Conservation (phyloP, 345 rosid genomes). For the Tarenaya hassleriana region DNA sequence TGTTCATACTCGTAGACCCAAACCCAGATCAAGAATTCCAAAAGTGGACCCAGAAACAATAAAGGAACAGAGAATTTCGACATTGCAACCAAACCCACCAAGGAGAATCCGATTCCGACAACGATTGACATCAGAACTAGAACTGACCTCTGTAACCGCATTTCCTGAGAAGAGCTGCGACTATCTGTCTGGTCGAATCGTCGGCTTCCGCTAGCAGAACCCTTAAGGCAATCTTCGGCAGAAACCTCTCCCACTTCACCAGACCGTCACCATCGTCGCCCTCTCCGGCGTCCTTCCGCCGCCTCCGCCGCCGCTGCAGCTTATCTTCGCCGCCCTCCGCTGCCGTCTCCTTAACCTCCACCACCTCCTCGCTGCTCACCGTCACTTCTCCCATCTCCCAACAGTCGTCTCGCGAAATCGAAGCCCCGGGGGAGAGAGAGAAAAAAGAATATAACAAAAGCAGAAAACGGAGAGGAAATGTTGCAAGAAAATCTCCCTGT, state of each 20-base stretch:
- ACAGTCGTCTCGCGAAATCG: neutral
- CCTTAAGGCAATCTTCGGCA: slow-evolving; percentile 57
- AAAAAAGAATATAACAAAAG: neutral
- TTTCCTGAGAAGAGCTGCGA: slow-evolving; percentile 79
- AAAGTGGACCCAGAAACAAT: slow-evolving; percentile 9
- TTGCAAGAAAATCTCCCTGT: slow-evolving; percentile 9
- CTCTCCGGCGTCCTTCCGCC: slow-evolving; percentile 23
- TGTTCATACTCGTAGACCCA: neutral
- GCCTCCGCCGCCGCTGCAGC: slow-evolving; percentile 24
- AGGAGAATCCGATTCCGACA: neutral
- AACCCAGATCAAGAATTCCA: neutral
- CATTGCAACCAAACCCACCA: neutral
- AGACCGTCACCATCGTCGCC: slow-evolving; percentile 29
- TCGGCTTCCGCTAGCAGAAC: slow-evolving; percentile 90
- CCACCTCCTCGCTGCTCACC: slow-evolving; percentile 36
- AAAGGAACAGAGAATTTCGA: neutral
- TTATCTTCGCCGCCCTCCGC: slow-evolving; percentile 16
- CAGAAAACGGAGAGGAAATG: slow-evolving; percentile 10
- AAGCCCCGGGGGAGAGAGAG: slow-evolving; percentile 12
- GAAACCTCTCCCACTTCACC: slow-evolving; percentile 62
- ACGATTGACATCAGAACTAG: neutral
- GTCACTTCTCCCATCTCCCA: slow-evolving; percentile 38
- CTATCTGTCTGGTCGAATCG: slow-evolving; percentile 87
- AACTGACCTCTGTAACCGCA: slow-evolving; percentile 78
- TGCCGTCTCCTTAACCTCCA: slow-evolving; percentile 16